Conservation (phyloP, 2,329 filamentous ascomycete species). For the Colletotrichum endophyticum region DNA sequence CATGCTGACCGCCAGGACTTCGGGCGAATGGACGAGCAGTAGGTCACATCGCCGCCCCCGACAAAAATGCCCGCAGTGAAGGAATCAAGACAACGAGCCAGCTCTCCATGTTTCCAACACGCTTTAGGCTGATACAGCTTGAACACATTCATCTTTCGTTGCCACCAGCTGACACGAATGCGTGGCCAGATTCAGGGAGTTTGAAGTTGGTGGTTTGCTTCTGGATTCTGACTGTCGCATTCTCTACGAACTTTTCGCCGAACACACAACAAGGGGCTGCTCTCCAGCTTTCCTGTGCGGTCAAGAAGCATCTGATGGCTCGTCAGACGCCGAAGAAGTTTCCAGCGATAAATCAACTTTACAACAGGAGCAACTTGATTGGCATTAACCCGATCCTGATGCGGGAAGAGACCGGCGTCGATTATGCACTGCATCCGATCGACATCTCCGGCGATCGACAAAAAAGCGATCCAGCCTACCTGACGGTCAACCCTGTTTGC, state of each 20-base stretch:
- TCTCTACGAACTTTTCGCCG: too few relatives aligned
- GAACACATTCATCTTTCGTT: background rate
- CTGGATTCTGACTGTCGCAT: too few relatives aligned
- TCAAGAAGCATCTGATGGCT: background rate
- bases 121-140: background rate
- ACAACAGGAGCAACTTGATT: background rate
- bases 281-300: background rate
- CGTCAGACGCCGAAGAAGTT: background rate
- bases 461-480: background rate
- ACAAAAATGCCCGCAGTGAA: background rate
- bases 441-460: background rate
- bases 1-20: too few relatives aligned
- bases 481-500: background rate
- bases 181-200: too few relatives aligned
- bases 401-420: background rate
- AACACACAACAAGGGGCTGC: too few relatives aligned
- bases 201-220: too few relatives aligned
- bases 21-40: background rate
- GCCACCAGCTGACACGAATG: background rate
- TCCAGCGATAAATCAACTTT: background rate
- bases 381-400: background rate
- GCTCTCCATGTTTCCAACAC: background rate
- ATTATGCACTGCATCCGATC: background rate
- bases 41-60: background rate
- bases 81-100: background rate